Evolutionary conservation across 805 yeast species (phyloP).

Genomic region (Ogataea sp.): DNA sequence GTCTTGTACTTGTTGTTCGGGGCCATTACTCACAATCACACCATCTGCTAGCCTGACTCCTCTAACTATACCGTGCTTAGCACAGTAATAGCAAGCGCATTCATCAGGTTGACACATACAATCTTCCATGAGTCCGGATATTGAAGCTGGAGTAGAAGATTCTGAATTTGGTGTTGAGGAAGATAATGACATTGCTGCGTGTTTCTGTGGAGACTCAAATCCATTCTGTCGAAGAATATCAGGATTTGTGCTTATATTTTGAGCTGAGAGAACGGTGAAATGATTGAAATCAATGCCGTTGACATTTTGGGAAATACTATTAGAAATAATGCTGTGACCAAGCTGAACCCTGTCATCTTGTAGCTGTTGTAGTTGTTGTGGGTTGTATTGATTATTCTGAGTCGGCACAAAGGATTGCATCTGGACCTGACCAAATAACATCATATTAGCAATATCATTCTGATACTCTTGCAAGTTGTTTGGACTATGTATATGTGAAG

Average conservation of each 20-base stretch:
- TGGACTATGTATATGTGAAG: neutral
- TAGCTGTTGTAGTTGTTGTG: constrained; percentile 1
- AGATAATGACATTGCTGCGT: neutral
- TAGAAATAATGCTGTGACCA: too few species aligned
- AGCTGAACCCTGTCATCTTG: too few species aligned
- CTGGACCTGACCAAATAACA: constrained; percentile 15
- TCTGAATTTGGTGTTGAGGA: neutral
- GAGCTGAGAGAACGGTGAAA: too few species aligned
- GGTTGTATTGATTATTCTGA: neutral
- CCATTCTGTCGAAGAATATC: neutral
- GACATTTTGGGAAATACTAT: too few species aligned
- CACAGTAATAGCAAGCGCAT: constrained; percentile 28
- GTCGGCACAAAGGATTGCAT: constrained; percentile 11
- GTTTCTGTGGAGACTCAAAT: too few species aligned
- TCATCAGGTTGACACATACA: constrained; percentile 24
- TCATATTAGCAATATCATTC: neutral
- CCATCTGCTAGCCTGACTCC: constrained; percentile 24
- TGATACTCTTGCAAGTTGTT: neutral
- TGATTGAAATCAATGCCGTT: too few species aligned
- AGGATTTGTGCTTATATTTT: neutral
- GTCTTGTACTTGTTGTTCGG: too few species aligned
- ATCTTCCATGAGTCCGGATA: constrained; percentile 8
- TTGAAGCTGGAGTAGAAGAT: neutral
- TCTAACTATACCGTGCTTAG: constrained; percentile 22
- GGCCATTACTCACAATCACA: constrained; percentile 9